Base-by-base conservation (phyloP, 1,139 yeast species). In the Casaregolazyma suthepensis region DNA sequence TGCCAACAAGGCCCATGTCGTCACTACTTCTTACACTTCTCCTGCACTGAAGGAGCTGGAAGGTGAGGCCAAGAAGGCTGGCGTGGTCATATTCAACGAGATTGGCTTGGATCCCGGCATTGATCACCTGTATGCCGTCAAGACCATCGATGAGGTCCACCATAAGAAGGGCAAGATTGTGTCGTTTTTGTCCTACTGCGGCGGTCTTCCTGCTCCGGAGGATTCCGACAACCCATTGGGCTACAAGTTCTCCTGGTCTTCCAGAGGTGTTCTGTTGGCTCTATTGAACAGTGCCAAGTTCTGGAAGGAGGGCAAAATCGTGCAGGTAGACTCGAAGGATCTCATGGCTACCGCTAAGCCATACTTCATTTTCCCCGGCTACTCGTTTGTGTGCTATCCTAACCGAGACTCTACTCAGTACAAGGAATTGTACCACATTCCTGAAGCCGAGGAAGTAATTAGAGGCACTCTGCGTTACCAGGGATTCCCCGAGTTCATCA, bases 181-280 rank as follows among this genome's bases (percentile, higher is more conserved):
- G 70, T 85, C 96, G 22, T 93, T 93, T 82, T 77, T 91, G 66
- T 88, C 96, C 12, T 93, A 89, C 83, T 93, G 99, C 75, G 99
- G 99, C 74, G 99, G 99, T 64, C 80, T 93, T 68, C 98, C 98
- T 63, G 94, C 99, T 31, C 98, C 99, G 61, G 98, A 93, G 76
- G 82, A 84, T 72, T 91, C 98, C 38, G 96, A 89, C 75, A 93
- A 93, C 75, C 99, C 99, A 56, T 81, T 93, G 71, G 99, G 99
- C 63, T 93, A 93, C 82, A 93, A 93, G 78, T 93, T 93, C 76
- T 91, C 98, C 47, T 93, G 99, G 99, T 89, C 97, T 46, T 90
- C 98, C 48, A 85, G 99, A 74, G 99, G 99, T 74, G 98, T 93
- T 47, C 77, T 93, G 68, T 81, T 93, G 66, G 99, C 99, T 23